Base-by-base conservation (phyloP, 495 filamentous ascomycete species). In the Aspergillus kassunensis region DNA sequence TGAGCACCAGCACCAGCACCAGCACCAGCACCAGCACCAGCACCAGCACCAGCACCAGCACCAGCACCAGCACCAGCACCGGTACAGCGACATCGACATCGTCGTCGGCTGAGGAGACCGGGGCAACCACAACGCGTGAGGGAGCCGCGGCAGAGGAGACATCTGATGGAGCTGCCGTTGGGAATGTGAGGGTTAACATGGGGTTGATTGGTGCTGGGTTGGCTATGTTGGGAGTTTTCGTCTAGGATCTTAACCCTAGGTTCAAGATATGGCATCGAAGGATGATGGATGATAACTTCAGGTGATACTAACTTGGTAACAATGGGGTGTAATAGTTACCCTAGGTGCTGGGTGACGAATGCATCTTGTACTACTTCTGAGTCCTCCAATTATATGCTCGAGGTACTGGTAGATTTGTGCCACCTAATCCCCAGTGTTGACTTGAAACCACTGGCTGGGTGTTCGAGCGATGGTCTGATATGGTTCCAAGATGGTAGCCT, bases 161-260 rank as follows among this genome's bases (percentile, higher is more conserved):
- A 23, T 53, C 67, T 21, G 36, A 42, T 43, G 65, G 49, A 24
- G 54, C 60, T 29, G 54, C 60, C 41, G 62, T 49, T 30, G 31
- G 60, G 9, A 42, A 45, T 19, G 36, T 50, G 36, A 27, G 51
- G 44, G 16, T 45, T 19, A 29, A 20, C 6, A 19, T 46, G 44
- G 25, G 42, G 13, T 19, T 45, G 19, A 29, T 46, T 35, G 44
- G 44, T n/a, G 7, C 34, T n/a, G 37, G 39, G 10, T 24, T 42
- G 10, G 44, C 30, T 23, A 19, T 46, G 9, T 35, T 46, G 30
- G 30, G 44, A 6, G 44, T 7, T 25, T 15, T 35, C 20, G 3
- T 31, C 15, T 45, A 33, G 27, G 13, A 2, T 18, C 8, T 16
- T 37, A 6, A 16, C 15, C 6, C 7, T 16, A 16, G 18, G 34